Evolutionary conservation across 768 basidiomycete species (phyloP).

Genomic region (Phaeotremella skinneri): DNA sequence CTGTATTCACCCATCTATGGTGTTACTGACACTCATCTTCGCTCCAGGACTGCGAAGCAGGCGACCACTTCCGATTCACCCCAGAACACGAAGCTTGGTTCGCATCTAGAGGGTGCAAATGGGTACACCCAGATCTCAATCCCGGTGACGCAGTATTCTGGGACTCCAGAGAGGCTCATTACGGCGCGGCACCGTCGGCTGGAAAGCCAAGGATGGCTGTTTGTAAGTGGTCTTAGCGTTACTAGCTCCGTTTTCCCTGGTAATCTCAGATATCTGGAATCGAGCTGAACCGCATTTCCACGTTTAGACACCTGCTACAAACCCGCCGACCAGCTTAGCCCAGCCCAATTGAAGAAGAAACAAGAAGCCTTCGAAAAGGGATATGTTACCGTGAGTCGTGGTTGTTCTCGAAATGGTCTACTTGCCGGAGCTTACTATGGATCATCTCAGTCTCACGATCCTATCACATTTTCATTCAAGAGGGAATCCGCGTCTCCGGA

Average conservation of each 20-base stretch:
- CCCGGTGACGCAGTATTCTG: slow-evolving; percentile 44
- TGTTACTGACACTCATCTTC: slow-evolving; percentile 7
- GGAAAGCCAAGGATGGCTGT: slow-evolving; percentile 26
- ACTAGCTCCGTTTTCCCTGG: slow-evolving; percentile 9
- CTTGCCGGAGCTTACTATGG: neutral
- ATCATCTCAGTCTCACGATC: slow-evolving; percentile 26
- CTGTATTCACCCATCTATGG: too few relatives aligned
- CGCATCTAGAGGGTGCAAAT: slow-evolving; percentile 42
- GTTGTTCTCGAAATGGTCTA: neutral
- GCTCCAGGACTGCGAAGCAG: slow-evolving; percentile 16
- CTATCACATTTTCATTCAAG: slow-evolving; percentile 26
- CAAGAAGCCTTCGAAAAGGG: slow-evolving; percentile 30
- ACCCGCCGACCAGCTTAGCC: slow-evolving; percentile 21
- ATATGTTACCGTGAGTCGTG: slow-evolving; percentile 21
- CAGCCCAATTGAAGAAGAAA: slow-evolving; percentile 18
- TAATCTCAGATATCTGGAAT: slow-evolving; percentile 5
- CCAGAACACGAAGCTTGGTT: slow-evolving; percentile 31
- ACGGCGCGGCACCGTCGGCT: slow-evolving; percentile 29
- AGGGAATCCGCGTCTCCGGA: slow-evolving; percentile 12
- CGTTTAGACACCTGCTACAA: slow-evolving; percentile 36
- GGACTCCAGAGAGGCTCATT: slow-evolving; percentile 39
- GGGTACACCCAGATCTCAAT: slow-evolving; percentile 37
- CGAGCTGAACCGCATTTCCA: slow-evolving; percentile 2
- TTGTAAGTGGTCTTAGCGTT: slow-evolving; percentile 24
- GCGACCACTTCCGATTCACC: neutral